phyloP scores from a whole-genome alignment of 768 basidiomycete genomes.

The Serendipita sp. region DNA sequence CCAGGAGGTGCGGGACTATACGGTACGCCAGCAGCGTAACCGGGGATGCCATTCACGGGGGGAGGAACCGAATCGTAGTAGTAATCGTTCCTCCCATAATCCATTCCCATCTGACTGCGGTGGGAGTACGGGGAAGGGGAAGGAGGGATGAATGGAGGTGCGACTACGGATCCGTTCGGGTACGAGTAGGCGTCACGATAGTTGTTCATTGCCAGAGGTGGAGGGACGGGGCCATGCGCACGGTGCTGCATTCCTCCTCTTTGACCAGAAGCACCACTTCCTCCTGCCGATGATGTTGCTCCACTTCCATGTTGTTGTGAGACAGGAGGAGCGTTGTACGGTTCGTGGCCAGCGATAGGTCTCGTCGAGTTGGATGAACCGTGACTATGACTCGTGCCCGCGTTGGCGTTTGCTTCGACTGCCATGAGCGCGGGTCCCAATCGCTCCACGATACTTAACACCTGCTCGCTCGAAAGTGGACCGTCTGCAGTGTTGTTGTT shows the following conservation, averaged over 20 bases:
- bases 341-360: neutral
- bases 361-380: neutral
- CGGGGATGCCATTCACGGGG: too few relatives aligned
- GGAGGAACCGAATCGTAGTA: neutral
- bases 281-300: too few relatives aligned
- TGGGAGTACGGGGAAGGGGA: neutral
- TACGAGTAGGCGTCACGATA: neutral
- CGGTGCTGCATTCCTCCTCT: too few relatives aligned
- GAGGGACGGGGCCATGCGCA: too few relatives aligned
- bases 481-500: neutral
- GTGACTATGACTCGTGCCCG: neutral
- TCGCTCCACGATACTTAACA: neutral
- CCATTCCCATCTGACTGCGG: neutral
- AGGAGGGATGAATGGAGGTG: neutral
- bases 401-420: neutral
- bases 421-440: neutral
- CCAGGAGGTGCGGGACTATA: too few relatives aligned
- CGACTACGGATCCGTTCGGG: neutral
- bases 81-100: neutral
- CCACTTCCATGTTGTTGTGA: too few relatives aligned
- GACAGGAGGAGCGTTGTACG: neutral
- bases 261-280: too few relatives aligned
- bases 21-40: too few relatives aligned
- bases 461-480: slow-evolving; percentile 1
- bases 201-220: too few relatives aligned